Evolutionary conservation across 2,329 filamentous ascomycete genomes (phyloP), one percentile per base, ranked within the genome.

Genomic region (Pseudogymnoascus destructans): DNA sequence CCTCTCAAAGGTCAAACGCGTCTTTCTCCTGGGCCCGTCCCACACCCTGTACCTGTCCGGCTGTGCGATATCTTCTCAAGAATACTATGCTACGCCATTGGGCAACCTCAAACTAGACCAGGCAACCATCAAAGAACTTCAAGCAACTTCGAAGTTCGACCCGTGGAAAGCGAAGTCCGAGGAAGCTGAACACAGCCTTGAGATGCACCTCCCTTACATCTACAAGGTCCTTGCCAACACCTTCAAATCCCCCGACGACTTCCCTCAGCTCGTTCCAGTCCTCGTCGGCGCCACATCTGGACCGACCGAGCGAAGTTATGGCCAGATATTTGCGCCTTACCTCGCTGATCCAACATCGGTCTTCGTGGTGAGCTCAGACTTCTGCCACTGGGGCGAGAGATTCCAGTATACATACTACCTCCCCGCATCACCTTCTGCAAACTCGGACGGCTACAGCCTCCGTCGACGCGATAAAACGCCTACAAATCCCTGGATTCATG

Each of bases 121-220:
- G 6, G 72, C 74, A 3, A 77, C 79, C 0, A 76, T 81, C 0
- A 65, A 74, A 35, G 69, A 76, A 61, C 72, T 89, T 15, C 68
- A 75, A 57, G 66, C 71, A 2, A 79, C 77, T 3, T 75, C 74
- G n/a, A 73, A 76, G 58, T 86, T 87, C 68, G 72, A 78, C 15
- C 74, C 77, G 57, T 93, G 96, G 75, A 81, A 79, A 1, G 72
- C 71, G 15, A 66, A 74, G 3, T 76, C 82, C 5, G 93, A 98
- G 67, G 80, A 89, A 61, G 79, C 80, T 4, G 93, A 98, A 72
- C 93, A 98, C 72, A 95, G 89, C 57, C 79, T 97, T 1, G 93
- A 98, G 74, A 95, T 98, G 86, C 93, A 98, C 65, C 77, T 97
- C 7, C 92, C 93, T 0, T 96, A 95, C 68, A 86, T 97, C 62